Base-by-base conservation (phyloP, 2,329 filamentous ascomycete genomes). In the Trichoderma oligosporum region DNA sequence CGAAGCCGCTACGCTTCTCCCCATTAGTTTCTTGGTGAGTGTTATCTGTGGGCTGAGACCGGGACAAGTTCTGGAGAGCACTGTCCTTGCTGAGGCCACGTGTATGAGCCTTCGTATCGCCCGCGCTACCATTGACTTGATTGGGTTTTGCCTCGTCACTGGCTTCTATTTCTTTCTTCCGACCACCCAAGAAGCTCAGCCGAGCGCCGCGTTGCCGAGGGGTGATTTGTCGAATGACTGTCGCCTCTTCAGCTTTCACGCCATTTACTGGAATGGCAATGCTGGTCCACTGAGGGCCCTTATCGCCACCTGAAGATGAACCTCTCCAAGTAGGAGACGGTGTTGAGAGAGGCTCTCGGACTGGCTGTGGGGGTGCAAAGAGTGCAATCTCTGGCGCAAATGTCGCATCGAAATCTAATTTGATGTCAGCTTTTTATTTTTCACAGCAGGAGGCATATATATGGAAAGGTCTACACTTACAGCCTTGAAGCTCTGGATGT, bases 381-480 rank as follows among this genome's bases (percentile, higher is more conserved):
- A 84, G 76, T 12, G 80, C 78, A 33, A 89, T 81, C 67, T 90
- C 87, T 0, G 82, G 78, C 0, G 83, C 83, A 66, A 87, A 88
- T 0, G 80, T 84, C 14, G 68, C 71, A 66, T 86, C 79, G 61
- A 86, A 87, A 67, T 79, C 84, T 86, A 51, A 2, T 12, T n/a
- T 35, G 27, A 3, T 38, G 56, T 70, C 38, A 71, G 62, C 46
- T 18, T 27, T n/a, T 24, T 51, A n/a, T 55, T 16, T n/a, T n/a
- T n/a, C n/a, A n/a, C 8, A 44, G 29, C 16, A 33, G 22, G 25
- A 20, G 16, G 16, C 4, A 18, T 29, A 29, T 6, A 9, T 24
- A 31, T 1, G 12, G 11, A 33, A 39, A 18, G 4, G 5, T 36
- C 36, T n/a, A 59, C 59, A 80, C 85, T 75, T 79, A 90, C 87